Evolutionary conservation across 2,329 filamentous ascomycete genomes (phyloP).

Genomic region (Verticillium dahliae): DNA sequence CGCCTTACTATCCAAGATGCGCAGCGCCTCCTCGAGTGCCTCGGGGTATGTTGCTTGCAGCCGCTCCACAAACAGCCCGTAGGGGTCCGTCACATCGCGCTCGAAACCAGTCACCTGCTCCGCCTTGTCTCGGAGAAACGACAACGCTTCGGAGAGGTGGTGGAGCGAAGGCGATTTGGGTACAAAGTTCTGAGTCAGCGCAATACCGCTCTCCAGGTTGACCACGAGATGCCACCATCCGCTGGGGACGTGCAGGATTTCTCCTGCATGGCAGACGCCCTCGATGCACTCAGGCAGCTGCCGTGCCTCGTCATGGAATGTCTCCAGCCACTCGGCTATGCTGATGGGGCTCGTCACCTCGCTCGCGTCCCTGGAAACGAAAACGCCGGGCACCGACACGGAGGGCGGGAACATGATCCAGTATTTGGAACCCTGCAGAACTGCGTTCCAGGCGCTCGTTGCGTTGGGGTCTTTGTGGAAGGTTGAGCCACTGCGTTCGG

Average conservation of each 20-base stretch:
- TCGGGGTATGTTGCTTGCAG: slow-evolving; percentile 59
- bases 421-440: slow-evolving; percentile 76
- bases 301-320: slow-evolving; percentile 80
- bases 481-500: slow-evolving; percentile 79
- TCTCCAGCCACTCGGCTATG: slow-evolving; percentile 93
- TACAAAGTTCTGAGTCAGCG: slow-evolving; percentile 93
- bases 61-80: slow-evolving; percentile 65
- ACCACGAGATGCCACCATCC: slow-evolving; percentile 98
- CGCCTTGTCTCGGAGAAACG: slow-evolving; percentile 73
- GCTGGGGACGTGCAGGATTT: slow-evolving; percentile 85
- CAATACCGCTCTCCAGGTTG: slow-evolving; percentile 78
- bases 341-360: slow-evolving; percentile 91
- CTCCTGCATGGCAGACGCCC: slow-evolving; percentile 76
- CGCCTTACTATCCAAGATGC: slow-evolving; percentile 56
- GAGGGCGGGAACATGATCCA: slow-evolving; percentile 96
- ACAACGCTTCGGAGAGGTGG: slow-evolving; percentile 68
- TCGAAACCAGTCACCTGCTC: slow-evolving; percentile 86
- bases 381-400: slow-evolving; percentile 77
- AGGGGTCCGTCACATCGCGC: slow-evolving; percentile 64
- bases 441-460: slow-evolving; percentile 87
- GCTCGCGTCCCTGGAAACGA: slow-evolving; percentile 79
- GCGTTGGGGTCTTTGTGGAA: slow-evolving; percentile 82
- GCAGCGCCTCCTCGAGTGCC: slow-evolving; percentile 58
- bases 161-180: slow-evolving; percentile 48
- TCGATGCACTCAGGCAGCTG: slow-evolving; percentile 71